Percentiles rank a stretch among this genome's conserved stretches.
Evolutionary conservation across 164 flowering plant species (phyloP).

Genomic region (Aristolochia fimbriata): DNA sequence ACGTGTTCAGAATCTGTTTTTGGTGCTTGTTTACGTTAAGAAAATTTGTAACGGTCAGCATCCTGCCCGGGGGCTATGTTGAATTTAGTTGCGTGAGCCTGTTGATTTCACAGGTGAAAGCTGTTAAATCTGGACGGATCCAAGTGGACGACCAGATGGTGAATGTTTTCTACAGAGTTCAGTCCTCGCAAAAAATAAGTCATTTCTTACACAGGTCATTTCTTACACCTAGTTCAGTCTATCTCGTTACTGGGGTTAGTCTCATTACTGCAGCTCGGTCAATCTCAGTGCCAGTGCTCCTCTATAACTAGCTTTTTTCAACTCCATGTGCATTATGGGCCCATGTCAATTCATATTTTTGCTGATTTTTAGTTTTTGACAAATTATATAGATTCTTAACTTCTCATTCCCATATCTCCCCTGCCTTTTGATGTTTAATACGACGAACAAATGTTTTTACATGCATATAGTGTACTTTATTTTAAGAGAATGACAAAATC

Average conservation of each 20-base stretch:
- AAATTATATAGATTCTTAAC: neutral
- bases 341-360: neutral
- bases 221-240: too few relatives aligned
- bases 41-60: too few relatives aligned
- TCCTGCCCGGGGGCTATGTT: too few relatives aligned
- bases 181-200: constrained; percentile 71
- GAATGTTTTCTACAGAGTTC: constrained; percentile 57
- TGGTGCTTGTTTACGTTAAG: neutral
- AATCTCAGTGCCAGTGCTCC: neutral
- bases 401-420: too few relatives aligned
- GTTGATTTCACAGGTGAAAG: constrained; percentile 37
- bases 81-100: too few relatives aligned
- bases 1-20: neutral
- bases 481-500: too few relatives aligned
- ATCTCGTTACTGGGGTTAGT: neutral
- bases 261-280: neutral
- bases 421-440: too few relatives aligned
- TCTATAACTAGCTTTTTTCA: too few relatives aligned
- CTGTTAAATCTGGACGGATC: constrained; percentile 78
- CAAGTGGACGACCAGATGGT: constrained; percentile 82
- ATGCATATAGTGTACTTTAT: too few relatives aligned
- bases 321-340: too few relatives aligned
- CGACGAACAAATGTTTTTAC: too few relatives aligned
- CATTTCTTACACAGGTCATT: constrained; percentile 85
- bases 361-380: neutral